Percentiles rank a stretch among this genome's conserved stretches.
Evolutionary conservation across 371 early-diverging fungal genomes (phyloP).

Genomic region (Circinella minor): DNA sequence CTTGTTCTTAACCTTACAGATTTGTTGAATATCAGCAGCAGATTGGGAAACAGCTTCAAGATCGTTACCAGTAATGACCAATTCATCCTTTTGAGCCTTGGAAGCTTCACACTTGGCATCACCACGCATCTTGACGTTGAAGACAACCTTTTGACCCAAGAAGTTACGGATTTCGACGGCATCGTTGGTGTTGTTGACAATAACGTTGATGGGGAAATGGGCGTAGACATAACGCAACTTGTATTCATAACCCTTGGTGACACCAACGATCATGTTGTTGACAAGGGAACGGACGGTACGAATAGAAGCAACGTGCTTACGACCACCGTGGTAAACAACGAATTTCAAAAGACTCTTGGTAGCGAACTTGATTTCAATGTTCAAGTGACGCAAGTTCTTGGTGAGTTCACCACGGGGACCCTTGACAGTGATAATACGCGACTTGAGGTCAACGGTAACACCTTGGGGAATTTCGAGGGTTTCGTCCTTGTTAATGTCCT

Average conservation of each 20-base stretch:
- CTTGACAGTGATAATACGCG: conserved; percentile 76
- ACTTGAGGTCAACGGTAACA: conserved; percentile 79
- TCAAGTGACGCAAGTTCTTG: conserved; percentile 95
- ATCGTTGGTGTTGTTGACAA: conserved; percentile 84
- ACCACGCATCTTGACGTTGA: conserved; percentile 89
- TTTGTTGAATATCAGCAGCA: conserved; percentile 83
- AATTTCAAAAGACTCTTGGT: conserved; percentile 79
- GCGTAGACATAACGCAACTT: conserved; percentile 99
- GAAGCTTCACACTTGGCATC: conserved; percentile 91
- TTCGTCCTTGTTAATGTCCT: conserved; percentile 87
- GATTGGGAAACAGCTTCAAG: conserved; percentile 98
- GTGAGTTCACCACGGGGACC: conserved; percentile 91
- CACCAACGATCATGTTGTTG: conserved; percentile 47
- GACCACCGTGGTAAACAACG: conserved; percentile 96
- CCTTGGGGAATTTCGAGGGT: conserved; percentile 80
- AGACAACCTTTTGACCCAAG: conserved; percentile 97
- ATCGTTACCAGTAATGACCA: conserved; percentile 96
- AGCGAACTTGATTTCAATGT: conserved; percentile 83
- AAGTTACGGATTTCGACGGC: conserved; percentile 99
- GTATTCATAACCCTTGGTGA: conserved; percentile 93
- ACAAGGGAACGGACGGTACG: conserved; percentile 93
- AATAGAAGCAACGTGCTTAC: conserved; percentile 98
- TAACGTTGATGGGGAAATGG: conserved; percentile 99
- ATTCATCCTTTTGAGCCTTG: conserved; percentile 94
- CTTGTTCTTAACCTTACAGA: conserved; percentile 83